phyloP scores from a whole-genome alignment of 1,139 yeast genomes.

The Nakaseomyces sp. region DNA sequence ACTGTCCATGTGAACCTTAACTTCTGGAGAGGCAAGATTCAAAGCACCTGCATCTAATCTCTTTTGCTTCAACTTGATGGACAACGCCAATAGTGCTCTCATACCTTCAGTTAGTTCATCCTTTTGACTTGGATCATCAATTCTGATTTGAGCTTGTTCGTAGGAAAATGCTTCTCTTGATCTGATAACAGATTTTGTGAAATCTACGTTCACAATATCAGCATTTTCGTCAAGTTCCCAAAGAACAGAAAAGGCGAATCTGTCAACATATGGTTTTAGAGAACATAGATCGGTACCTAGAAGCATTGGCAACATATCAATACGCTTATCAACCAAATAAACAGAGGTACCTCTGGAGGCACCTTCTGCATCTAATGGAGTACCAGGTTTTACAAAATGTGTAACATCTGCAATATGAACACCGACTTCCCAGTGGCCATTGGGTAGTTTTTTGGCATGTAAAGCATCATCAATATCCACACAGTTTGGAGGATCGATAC shows the following conservation, averaged over 20 bases:
- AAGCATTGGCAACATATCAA: constrained; percentile 95
- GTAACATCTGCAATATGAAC: constrained; percentile 99
- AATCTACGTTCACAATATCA: constrained; percentile 71
- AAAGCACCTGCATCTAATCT: constrained; percentile 93
- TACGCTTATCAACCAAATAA: constrained; percentile 95
- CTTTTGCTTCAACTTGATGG: constrained; percentile 75
- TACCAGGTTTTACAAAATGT: constrained; percentile 88
- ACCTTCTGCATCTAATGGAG: constrained; percentile 91
- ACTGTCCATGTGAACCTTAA: constrained; percentile 91
- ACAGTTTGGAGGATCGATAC: constrained; percentile 97
- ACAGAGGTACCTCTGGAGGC: constrained; percentile 97
- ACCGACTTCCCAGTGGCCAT: constrained; percentile 94
- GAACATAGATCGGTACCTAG: constrained; percentile 96
- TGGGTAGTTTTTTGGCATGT: constrained; percentile 75
- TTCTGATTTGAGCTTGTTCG: constrained; percentile 84
- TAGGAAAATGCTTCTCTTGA: constrained; percentile 94
- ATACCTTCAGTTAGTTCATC: constrained; percentile 87
- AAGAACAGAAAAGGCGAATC: constrained; percentile 89
- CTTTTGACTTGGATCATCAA: constrained; percentile 66
- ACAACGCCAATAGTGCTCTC: constrained; percentile 68
- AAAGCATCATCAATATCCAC: constrained; percentile 98
- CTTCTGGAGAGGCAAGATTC: constrained; percentile 96
- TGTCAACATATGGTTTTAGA: constrained; percentile 85
- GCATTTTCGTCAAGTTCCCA: constrained; percentile 93
- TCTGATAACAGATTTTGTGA: constrained; percentile 78